Evolutionary conservation across 225 moss, liverwort and hornwort genomes (phyloP).

Genomic region (Pseudisothecium myosuroides): DNA sequence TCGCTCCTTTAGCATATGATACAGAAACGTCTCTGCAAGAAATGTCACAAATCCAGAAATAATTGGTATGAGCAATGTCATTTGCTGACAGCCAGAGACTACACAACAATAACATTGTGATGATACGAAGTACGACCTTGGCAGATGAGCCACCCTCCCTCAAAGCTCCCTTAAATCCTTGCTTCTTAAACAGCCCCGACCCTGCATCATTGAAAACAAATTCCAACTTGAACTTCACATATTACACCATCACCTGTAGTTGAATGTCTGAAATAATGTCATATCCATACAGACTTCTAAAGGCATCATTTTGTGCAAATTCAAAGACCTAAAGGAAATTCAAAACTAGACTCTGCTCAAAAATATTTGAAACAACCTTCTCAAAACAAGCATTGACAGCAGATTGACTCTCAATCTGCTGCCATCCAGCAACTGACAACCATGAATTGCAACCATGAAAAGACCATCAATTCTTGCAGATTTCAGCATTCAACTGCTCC

Average conservation of each 20-base stretch:
- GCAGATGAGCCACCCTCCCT: conserved; percentile 81
- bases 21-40: neutral
- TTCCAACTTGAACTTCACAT: neutral
- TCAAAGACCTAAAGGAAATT: neutral
- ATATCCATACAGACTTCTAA: neutral
- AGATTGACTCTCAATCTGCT: neutral
- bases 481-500: neutral
- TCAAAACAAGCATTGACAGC: neutral
- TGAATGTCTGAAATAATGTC: neutral
- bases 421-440: neutral
- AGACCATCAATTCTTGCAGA: neutral
- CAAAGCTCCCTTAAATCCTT: conserved; percentile 74
- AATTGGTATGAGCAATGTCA: neutral
- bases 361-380: neutral
- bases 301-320: neutral
- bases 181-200: conserved; percentile 79
- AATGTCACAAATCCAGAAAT: neutral
- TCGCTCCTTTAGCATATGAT: neutral
- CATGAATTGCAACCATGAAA: neutral
- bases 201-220: conserved; percentile 39
- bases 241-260: neutral
- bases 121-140: conserved; percentile 30
- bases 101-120: neutral
- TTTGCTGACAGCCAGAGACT: neutral
- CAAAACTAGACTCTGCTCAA: neutral